Conservation (phyloP, 2,329 filamentous ascomycete genomes). For the Whalleya microplaca region DNA sequence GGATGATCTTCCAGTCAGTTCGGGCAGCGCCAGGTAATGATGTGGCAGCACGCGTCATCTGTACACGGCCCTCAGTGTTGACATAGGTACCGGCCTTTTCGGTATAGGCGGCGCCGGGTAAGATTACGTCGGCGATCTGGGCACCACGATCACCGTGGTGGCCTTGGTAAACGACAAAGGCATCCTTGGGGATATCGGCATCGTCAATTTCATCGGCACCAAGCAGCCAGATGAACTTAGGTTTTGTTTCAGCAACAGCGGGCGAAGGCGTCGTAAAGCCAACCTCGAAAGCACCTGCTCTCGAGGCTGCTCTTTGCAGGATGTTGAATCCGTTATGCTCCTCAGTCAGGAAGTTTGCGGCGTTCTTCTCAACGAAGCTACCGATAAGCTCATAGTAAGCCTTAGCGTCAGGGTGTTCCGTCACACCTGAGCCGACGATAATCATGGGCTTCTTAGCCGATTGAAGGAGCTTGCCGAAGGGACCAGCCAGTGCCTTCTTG, state of each 20-base stretch:
- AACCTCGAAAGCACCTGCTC: conserved; percentile 91
- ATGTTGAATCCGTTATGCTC: conserved; percentile 99
- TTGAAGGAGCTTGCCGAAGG: conserved; percentile 91
- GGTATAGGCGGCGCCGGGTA: conserved; percentile 93
- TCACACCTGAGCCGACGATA: conserved; percentile 88
- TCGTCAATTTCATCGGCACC: conserved; percentile 90
- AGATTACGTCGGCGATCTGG: conserved; percentile 88
- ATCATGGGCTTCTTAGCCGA: conserved; percentile 94
- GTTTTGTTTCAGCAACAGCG: conserved; percentile 78
- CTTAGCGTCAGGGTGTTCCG: conserved; percentile 89
- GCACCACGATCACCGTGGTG: conserved; percentile 96
- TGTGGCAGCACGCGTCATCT: conserved; percentile 89
- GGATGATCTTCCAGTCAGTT: conserved; percentile 99
- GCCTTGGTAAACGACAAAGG: conserved; percentile 97
- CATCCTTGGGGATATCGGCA: conserved; percentile 88
- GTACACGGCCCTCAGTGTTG: conserved; percentile 96
- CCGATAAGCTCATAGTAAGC: conserved; percentile 92
- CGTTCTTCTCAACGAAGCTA: conserved; percentile 90
- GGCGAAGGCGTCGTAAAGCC: conserved; percentile 88
- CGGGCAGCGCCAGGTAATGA: conserved; percentile 86
- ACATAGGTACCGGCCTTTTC: conserved; percentile 96
- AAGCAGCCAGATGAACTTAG: conserved; percentile 96
- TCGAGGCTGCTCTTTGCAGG: conserved; percentile 89
- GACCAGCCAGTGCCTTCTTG: conserved; percentile 81
- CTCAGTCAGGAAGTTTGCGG: conserved; percentile 80